Evolutionary conservation across 1,284 basidiomycete genomes (phyloP).

Genomic region (Coriolopsis trogii): DNA sequence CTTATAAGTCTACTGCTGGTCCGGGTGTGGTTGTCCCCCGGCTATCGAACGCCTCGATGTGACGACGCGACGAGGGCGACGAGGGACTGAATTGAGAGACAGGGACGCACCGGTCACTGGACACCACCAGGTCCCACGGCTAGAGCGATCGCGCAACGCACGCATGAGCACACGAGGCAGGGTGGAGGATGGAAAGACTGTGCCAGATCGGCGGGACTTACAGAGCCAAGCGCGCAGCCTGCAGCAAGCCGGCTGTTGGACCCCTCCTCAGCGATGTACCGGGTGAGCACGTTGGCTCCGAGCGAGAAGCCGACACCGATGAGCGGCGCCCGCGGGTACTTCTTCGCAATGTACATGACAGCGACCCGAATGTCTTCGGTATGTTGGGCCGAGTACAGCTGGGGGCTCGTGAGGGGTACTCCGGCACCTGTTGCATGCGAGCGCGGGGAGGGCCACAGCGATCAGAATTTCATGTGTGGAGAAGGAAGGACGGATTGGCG

Average conservation of each 20-base stretch:
- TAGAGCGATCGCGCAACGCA: not conserved
- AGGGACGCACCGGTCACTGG: slow-evolving; percentile 53
- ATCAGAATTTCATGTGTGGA: no score
- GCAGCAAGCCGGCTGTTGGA: slow-evolving; percentile 74
- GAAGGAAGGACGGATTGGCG: no score
- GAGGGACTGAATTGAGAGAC: slow-evolving; percentile 2
- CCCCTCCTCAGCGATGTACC: slow-evolving; percentile 90
- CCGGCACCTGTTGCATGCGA: slow-evolving; percentile 78
- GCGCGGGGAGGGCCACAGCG: no score
- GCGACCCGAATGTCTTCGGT: slow-evolving; percentile 88
- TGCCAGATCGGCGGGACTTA: slow-evolving; percentile 41
- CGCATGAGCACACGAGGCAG: slow-evolving; percentile 12
- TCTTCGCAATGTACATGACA: slow-evolving; percentile 73
- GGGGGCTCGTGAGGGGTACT: slow-evolving; percentile 77
- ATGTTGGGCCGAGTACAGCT: slow-evolving; percentile 86
- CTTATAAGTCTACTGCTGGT: slow-evolving; percentile 19
- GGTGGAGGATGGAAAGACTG: slow-evolving; percentile 8
- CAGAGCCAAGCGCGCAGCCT: slow-evolving; percentile 82
- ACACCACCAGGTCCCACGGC: slow-evolving; percentile 28
- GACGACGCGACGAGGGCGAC: slow-evolving; percentile 4
- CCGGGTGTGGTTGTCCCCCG: not conserved
- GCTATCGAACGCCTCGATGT: not conserved
- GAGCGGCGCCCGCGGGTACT: slow-evolving; percentile 81
- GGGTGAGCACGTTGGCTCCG: slow-evolving; percentile 91
- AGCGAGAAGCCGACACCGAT: slow-evolving; percentile 93